Conservation (phyloP, 192 early-diverging fungal species). For the Coemansia sp. region DNA sequence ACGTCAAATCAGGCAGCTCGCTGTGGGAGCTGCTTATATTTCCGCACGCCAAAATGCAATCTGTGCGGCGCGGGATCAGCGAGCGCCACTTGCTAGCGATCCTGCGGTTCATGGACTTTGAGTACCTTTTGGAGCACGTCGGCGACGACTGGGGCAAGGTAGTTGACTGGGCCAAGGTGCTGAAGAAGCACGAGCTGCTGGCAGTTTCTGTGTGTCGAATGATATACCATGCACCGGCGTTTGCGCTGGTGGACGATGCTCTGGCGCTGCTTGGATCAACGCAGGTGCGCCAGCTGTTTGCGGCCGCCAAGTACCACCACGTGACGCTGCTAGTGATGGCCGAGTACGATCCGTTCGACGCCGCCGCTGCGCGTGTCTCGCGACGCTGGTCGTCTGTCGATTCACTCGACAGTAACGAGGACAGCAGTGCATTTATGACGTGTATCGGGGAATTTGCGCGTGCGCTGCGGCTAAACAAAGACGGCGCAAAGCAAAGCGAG, state of each 20-base stretch:
- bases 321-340: constrained; percentile 31
- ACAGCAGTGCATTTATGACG: neutral
- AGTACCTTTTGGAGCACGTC: constrained; percentile 23
- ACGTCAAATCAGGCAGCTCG: constrained; percentile 38
- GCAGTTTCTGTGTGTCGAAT: constrained; percentile 34
- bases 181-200: constrained; percentile 26
- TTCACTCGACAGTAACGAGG: neutral
- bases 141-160: constrained; percentile 41
- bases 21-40: constrained; percentile 49
- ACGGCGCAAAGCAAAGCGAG: neutral
- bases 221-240: constrained; percentile 36
- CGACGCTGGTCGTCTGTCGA: constrained; percentile 1
- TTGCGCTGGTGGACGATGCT: constrained; percentile 33
- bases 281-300: constrained; percentile 29
- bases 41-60: constrained; percentile 46
- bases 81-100: constrained; percentile 38
- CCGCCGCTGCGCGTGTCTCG: neutral
- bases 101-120: constrained; percentile 33
- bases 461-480: constrained; percentile 21
- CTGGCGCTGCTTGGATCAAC: constrained; percentile 14
- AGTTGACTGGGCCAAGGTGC: constrained; percentile 40
- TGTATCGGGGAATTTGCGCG: constrained; percentile 38
- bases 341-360: constrained; percentile 24
- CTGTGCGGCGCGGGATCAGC: constrained; percentile 26
- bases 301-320: constrained; percentile 27